Evolutionary conservation across 768 basidiomycete genomes (phyloP), one percentile per base, ranked within the genome.

Genomic region (Mycena crocata): DNA sequence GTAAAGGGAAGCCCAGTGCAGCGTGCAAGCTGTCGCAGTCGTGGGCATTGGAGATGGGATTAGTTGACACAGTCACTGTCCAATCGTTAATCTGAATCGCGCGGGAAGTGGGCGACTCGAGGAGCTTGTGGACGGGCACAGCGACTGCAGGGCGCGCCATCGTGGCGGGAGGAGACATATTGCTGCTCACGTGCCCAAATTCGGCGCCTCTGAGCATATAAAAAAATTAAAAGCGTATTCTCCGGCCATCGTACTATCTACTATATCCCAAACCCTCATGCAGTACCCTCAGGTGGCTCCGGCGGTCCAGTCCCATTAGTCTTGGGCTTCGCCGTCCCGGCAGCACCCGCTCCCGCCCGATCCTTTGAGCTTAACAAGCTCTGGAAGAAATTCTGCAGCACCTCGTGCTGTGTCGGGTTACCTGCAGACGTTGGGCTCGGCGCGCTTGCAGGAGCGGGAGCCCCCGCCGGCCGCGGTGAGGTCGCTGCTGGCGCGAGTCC

Each of bases 351-450:
- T n/a, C n/a, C n/a, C n/a, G 76, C 72, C 6, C 90, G 85, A 66
- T 91, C 91, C 77, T 90, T 92, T 42, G 88, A 87, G 69, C 85
- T 90, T 67, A 95, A 78, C 74, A 95, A 76, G 63, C 90, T 92
- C 78, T 93, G 88, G 88, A 95, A 95, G 84, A 95, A 95, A 75
- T 91, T 91, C 72, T 94, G 92, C 67, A 95, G 76, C 21, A 94
- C 92, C 75, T 94, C 92, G 73, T 94, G 93, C 64, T 93, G 91
- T 40, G 86, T 86, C 78, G 88, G 90, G n/a, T 85, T 87, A 12
- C 79, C 83, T 24, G 85, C 62, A 8, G 44, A 28, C 42, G 69
- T 70, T 40, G 69, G 69, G 31, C 62, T 70, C 23, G 65, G 65
- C 42, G 50, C 65, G 37, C 45, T 23, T 24, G 61, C 45, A 13